A percentile compares a stretch with the other conserved stretches of the same genome.
Evolutionary conservation across 768 basidiomycete genomes (phyloP).

Genomic region (Auriscalpium orientale): DNA sequence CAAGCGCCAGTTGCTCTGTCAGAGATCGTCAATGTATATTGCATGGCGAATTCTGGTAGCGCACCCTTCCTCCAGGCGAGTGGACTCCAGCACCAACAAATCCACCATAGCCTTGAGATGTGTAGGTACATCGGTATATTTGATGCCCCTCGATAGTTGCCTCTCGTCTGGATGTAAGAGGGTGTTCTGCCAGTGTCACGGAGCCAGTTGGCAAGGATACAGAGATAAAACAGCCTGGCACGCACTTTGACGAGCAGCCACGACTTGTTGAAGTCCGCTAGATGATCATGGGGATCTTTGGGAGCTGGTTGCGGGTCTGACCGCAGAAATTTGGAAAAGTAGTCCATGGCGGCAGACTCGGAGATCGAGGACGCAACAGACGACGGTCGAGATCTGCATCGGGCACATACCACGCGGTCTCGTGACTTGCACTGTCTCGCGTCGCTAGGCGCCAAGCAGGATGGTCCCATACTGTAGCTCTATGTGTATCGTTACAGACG

Average conservation of each 20-base stretch:
- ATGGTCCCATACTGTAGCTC: not conserved
- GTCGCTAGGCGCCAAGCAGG: not conserved
- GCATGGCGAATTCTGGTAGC: conserved; percentile 22
- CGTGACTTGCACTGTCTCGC: not conserved
- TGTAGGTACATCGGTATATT: conserved; percentile 71
- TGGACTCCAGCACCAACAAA: conserved; percentile 78
- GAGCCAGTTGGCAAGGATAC: conserved; percentile 9
- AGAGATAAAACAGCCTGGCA: not conserved
- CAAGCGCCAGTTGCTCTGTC: conserved; percentile 79
- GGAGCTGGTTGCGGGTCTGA: conserved; percentile 35
- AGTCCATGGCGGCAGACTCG: conserved; percentile 49
- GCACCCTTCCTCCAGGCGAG: conserved; percentile 81
- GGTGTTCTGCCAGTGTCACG: conserved; percentile 47
- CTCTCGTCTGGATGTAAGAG: conserved; percentile 86
- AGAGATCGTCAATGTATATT: conserved; percentile 1
- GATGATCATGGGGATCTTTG: conserved; percentile 55
- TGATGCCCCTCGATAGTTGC: conserved; percentile 74
- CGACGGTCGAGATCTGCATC: not conserved
- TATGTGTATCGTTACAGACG: conserved; percentile 1
- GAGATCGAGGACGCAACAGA: not conserved
- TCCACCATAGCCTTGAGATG: conserved; percentile 78
- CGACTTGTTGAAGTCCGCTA: conserved; percentile 66
- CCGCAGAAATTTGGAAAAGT: conserved; percentile 75
- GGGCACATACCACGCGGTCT: not conserved
- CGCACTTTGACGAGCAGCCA: conserved; percentile 69